A percentile compares a stretch with the other conserved stretches of the same genome.
Evolutionary conservation across 2,329 filamentous ascomycete species (phyloP).

Genomic region (Arthroderma sp.): DNA sequence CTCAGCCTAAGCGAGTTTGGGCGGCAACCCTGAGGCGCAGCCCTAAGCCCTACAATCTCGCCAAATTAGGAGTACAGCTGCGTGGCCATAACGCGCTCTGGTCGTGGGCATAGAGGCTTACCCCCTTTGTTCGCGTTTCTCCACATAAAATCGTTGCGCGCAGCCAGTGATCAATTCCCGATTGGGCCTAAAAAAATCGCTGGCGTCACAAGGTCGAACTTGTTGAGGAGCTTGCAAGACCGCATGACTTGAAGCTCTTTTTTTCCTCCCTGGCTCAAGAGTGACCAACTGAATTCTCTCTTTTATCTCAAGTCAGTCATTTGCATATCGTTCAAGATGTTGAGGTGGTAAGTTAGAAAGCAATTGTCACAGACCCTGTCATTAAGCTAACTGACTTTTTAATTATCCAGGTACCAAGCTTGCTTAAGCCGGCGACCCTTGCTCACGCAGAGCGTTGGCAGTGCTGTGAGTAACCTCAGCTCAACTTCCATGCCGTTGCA

Average conservation of each 20-base stretch:
- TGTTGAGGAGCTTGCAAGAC: too few species aligned
- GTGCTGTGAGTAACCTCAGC: slow-evolving; percentile 41
- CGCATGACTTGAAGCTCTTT: too few species aligned
- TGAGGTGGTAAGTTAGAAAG: slow-evolving; percentile 27
- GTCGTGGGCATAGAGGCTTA: too few species aligned
- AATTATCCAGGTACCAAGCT: slow-evolving; percentile 59
- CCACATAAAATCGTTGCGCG: too few species aligned
- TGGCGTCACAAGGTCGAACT: too few species aligned
- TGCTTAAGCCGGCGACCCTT: slow-evolving; percentile 69
- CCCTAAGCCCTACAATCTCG: slow-evolving; percentile 9
- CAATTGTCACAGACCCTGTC: neutral
- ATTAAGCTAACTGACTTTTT: neutral
- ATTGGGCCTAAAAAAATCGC: too few species aligned
- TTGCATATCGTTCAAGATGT: slow-evolving; percentile 18
- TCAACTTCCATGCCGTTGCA: neutral
- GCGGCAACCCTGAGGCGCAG: slow-evolving; percentile 1
- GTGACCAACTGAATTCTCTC: too few species aligned
- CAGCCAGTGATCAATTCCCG: too few species aligned
- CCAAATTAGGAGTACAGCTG: neutral
- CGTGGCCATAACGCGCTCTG: neutral
- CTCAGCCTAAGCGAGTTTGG: slow-evolving; percentile 10
- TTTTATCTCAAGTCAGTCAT: too few species aligned
- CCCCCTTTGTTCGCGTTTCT: too few species aligned
- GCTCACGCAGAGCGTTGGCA: slow-evolving; percentile 82
- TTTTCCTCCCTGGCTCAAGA: too few species aligned